Conservation (phyloP, 148 eudicot genomes). For the Linanthus parryae region DNA sequence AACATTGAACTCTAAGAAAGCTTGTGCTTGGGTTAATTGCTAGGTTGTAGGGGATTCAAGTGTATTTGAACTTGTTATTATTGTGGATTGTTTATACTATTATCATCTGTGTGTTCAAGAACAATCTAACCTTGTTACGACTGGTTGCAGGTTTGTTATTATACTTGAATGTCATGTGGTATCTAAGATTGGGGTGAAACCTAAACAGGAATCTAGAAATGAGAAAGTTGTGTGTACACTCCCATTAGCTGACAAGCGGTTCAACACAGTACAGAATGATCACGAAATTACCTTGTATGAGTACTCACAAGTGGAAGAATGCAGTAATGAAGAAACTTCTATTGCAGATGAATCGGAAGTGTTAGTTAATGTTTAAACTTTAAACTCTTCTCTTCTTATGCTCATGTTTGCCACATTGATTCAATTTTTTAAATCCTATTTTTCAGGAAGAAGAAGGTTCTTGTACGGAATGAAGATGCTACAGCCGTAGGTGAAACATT, state of each 20-base stretch:
- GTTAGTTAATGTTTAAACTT: neutral
- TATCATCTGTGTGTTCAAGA: too few species aligned
- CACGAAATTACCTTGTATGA: conserved; percentile 95
- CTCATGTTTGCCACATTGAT: conserved; percentile 5
- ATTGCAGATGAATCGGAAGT: conserved; percentile 93
- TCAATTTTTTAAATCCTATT: neutral
- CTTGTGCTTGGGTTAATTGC: too few species aligned
- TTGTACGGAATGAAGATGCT: too few species aligned
- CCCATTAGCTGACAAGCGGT: conserved; percentile 90
- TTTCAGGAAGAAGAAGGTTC: conserved; percentile 91
- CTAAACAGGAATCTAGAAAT: conserved; percentile 34
- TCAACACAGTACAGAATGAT: conserved; percentile 81
- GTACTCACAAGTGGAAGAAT: conserved; percentile 77
- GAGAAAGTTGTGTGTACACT: conserved; percentile 87
- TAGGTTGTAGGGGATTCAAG: neutral
- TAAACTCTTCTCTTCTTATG: neutral
- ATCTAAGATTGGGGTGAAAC: conserved; percentile 53
- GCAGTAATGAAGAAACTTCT: conserved; percentile 53
- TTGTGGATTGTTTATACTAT: too few species aligned
- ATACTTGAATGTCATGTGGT: conserved; percentile 68
- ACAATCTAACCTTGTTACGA: neutral
- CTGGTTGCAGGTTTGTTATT: conserved; percentile 55
- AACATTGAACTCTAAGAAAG: too few species aligned
- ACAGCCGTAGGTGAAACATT: too few species aligned
- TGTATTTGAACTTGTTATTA: too few species aligned